These are phyloP conservation scores for Fusarium globosum DNA, from an alignment of 2,329 filamentous ascomycete species.

Conservation along the genomic window DNA sequence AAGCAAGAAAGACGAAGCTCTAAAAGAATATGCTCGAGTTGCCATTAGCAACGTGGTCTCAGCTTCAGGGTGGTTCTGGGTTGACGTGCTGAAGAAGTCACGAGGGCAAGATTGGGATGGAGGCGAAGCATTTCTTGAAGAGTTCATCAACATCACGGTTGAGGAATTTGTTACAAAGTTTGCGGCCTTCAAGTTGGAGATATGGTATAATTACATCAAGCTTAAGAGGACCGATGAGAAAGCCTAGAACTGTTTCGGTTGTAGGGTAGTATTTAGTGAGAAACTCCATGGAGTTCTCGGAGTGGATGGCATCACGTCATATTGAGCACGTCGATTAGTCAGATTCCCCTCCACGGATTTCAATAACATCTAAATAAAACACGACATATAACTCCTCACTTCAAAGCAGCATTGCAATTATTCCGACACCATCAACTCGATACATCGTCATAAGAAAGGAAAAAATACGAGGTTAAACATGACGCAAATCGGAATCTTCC, in stretches of 20 bases:
- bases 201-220: constrained; percentile 11
- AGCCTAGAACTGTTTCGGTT: not conserved
- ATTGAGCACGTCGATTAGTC: constrained; percentile 11
- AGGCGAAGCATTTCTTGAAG: not conserved
- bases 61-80: constrained; percentile 12
- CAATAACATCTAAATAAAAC: not conserved
- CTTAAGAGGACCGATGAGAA: not conserved
- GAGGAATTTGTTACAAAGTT: not conserved
- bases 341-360: constrained; percentile 10
- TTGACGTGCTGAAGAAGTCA: not conserved
- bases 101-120: not conserved
- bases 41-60: not conserved
- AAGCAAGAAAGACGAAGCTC: not conserved
- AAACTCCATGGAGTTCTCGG: not conserved
- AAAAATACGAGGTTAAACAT: not conserved
- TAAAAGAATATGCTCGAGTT: not conserved
- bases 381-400: not conserved
- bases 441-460: not conserved
- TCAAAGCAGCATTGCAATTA: rapidly evolving
- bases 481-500: constrained; percentile 35
- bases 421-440: not conserved
- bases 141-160: not conserved
- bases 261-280: not conserved
- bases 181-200: not conserved
- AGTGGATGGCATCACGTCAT: constrained; percentile 26